A percentile compares a stretch with the other conserved stretches of the same genome.
phyloP scores from a whole-genome alignment of 495 filamentous ascomycete species.

The Schizothecium vesticola region DNA sequence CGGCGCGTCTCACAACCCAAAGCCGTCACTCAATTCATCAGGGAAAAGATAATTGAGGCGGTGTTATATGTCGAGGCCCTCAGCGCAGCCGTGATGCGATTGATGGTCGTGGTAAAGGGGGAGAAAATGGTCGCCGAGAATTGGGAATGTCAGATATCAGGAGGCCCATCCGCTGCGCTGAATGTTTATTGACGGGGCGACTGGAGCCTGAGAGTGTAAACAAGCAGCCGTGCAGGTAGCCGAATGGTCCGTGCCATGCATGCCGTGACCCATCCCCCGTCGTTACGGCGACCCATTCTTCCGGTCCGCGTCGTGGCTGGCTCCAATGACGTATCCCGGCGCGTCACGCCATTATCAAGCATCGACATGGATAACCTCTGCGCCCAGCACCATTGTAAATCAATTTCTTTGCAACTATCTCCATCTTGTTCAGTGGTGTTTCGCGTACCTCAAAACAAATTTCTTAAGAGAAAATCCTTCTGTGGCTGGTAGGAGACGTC shows the following conservation, averaged over 20 bases:
- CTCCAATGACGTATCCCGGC: conserved; percentile 15
- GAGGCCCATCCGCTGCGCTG: conserved; percentile 4
- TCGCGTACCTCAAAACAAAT: background rate
- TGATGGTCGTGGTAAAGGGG: conserved; percentile 1
- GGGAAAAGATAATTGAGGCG: conserved; percentile 7
- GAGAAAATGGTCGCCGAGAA: background rate
- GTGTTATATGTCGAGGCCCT: conserved; percentile 13
- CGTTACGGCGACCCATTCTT: conserved; percentile 16
- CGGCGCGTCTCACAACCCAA: conserved; percentile 19
- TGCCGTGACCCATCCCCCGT: conserved; percentile 8
- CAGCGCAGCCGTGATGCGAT: background rate
- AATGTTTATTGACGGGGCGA: conserved; percentile 22
- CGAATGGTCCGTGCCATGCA: conserved; percentile 17
- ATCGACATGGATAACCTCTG: background rate
- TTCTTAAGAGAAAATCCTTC: background rate
- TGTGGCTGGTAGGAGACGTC: background rate
- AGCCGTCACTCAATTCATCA: conserved; percentile 17
- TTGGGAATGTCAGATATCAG: background rate
- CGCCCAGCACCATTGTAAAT: background rate
- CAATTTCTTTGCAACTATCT: background rate
- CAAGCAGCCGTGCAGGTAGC: conserved; percentile 1
- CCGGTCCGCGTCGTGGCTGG: background rate
- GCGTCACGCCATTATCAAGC: background rate
- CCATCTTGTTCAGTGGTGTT: background rate
- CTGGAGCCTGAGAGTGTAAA: conserved; percentile 15